Conservation (phyloP, 768 basidiomycete genomes). For the Tylopilus felleus region DNA sequence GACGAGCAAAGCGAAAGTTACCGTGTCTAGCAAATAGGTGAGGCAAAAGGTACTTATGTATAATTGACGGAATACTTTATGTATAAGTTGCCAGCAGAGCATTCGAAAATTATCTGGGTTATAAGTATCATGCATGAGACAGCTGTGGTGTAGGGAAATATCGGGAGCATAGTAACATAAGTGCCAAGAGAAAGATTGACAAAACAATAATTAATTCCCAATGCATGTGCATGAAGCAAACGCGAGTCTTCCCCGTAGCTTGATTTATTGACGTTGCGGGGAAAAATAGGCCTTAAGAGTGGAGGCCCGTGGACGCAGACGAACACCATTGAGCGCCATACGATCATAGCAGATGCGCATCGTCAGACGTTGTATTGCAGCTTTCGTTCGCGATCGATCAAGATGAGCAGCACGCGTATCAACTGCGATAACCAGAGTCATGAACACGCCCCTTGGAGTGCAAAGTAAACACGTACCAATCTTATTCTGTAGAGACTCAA, state of each 20-base stretch:
- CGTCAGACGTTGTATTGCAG: constrained; percentile 58
- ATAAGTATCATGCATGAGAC: not conserved
- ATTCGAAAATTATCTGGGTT: not conserved
- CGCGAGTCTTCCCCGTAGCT: not conserved
- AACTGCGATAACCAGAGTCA: constrained; percentile 34
- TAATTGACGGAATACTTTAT: constrained; percentile 28
- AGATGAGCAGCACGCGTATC: constrained; percentile 74
- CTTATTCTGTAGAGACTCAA: constrained; percentile 54
- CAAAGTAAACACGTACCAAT: constrained; percentile 48
- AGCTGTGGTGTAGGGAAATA: not conserved
- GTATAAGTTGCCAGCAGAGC: constrained; percentile 1
- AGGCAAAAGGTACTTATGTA: constrained; percentile 6
- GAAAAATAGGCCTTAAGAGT: constrained; percentile 32
- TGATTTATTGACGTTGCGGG: constrained; percentile 19
- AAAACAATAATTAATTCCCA: not conserved
- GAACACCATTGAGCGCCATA: constrained; percentile 27
- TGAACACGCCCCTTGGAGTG: not conserved
- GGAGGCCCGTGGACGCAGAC: constrained; percentile 17
- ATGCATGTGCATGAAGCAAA: not conserved
- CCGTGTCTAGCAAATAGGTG: not conserved
- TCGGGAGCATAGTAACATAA: not conserved
- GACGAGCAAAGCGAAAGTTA: not conserved
- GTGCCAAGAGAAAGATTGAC: too few species aligned
- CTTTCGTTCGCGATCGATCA: constrained; percentile 73
- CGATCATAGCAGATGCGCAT: constrained; percentile 66